These are phyloP conservation scores for Penicillium sp. DNA, from an alignment of 2,329 filamentous ascomycete genomes.

Conservation along the genomic window DNA sequence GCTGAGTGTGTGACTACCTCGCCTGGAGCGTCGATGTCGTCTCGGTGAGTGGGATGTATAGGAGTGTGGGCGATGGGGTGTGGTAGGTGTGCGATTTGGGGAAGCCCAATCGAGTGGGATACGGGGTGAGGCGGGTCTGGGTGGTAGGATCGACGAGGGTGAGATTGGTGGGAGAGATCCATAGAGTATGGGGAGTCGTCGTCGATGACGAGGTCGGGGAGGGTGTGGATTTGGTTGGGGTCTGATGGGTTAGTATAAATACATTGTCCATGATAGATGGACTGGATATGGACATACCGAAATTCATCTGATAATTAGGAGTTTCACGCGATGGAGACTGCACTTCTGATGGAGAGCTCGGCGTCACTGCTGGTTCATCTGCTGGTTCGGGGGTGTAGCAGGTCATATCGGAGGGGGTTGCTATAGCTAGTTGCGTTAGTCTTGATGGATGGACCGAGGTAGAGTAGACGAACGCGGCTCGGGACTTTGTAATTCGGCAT, in stretches of 20 bases:
- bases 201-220: constrained; percentile 27
- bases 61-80: background rate
- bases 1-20: constrained; percentile 10
- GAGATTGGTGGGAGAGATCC: constrained; percentile 6
- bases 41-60: background rate
- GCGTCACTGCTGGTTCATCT: constrained; percentile 23
- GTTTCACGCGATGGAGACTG: constrained; percentile 26
- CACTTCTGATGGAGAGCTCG: constrained; percentile 29
- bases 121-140: background rate
- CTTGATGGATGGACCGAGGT: background rate
- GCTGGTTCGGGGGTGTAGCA: constrained; percentile 36
- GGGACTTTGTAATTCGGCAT: constrained; percentile 25
- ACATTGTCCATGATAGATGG: no score
- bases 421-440: constrained; percentile 13
- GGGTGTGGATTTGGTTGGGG: constrained; percentile 24
- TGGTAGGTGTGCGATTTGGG: background rate
- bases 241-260: constrained; percentile 8
- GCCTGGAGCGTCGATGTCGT: constrained; percentile 11
- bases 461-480: constrained; percentile 29
- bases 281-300: constrained; percentile 3
- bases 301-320: constrained; percentile 10
- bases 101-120: background rate
- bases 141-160: constrained; percentile 7
- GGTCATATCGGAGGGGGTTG: constrained; percentile 37
- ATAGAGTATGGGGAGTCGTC: constrained; percentile 23